A percentile compares a stretch with the other conserved stretches of the same genome.
phyloP scores from a whole-genome alignment of 116 monocot genomes.

The Phalaenopsis hybrid region DNA sequence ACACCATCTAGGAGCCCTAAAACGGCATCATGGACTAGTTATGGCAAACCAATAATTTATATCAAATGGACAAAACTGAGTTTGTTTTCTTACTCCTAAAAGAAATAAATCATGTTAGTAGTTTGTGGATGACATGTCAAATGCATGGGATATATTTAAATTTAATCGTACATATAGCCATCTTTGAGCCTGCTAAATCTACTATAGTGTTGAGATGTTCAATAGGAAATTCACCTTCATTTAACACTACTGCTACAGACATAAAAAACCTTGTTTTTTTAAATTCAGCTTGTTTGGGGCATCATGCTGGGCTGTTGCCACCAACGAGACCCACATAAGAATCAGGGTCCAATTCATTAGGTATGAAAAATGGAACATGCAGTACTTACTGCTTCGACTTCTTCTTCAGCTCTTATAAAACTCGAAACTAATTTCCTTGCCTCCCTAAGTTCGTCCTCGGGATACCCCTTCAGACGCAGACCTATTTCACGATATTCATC shows the following conservation, averaged over 20 bases:
- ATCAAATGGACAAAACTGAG: too few relatives aligned
- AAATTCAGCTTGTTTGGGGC: neutral
- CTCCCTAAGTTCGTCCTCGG: slow-evolving; percentile 78
- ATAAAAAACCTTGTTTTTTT: neutral
- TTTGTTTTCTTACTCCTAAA: too few relatives aligned
- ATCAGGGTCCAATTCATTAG: neutral
- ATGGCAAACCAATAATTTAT: too few relatives aligned
- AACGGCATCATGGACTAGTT: too few relatives aligned
- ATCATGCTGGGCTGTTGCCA: neutral
- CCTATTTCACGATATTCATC: slow-evolving; percentile 88
- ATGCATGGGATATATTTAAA: too few relatives aligned
- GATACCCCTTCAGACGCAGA: slow-evolving; percentile 74
- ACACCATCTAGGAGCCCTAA: too few relatives aligned
- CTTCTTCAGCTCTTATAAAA: slow-evolving; percentile 78
- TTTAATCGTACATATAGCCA: too few relatives aligned
- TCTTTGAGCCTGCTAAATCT: too few relatives aligned
- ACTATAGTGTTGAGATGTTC: neutral
- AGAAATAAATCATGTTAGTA: too few relatives aligned
- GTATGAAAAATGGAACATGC: neutral
- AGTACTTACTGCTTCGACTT: slow-evolving; percentile 73
- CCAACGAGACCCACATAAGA: neutral
- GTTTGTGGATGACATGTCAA: too few relatives aligned
- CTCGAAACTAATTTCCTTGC: slow-evolving; percentile 79
- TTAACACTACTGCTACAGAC: neutral
- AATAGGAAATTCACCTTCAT: neutral